These are phyloP conservation scores for Fusarium annulatum DNA, from an alignment of 2,329 filamentous ascomycete genomes.

Conservation along the genomic window DNA sequence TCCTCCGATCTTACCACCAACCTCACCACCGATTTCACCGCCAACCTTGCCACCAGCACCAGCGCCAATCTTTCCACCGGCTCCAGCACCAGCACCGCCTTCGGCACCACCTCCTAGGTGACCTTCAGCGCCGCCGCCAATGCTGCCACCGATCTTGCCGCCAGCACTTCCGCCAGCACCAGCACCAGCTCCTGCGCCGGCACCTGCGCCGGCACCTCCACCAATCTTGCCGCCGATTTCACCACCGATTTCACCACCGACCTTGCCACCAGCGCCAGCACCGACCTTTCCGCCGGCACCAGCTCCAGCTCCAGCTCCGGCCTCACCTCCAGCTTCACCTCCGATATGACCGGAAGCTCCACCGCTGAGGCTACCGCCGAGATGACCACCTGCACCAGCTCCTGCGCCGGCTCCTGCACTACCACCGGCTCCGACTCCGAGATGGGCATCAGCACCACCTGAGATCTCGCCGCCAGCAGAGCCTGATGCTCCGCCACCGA, in stretches of 20 bases:
- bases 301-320: not conserved
- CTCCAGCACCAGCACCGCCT: not conserved
- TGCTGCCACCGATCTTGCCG: not conserved
- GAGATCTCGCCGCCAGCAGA: constrained; percentile 1
- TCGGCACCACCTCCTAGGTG: constrained; percentile 9
- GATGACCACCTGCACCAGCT: not conserved
- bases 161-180: not conserved
- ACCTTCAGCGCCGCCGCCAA: not conserved
- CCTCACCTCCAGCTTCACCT: not conserved
- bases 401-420: not conserved
- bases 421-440: constrained; percentile 9
- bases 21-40: not conserved
- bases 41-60: not conserved
- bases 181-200: not conserved
- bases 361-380: not conserved
- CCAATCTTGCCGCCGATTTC: not conserved
- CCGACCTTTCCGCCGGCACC: not conserved
- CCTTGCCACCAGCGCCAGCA: not conserved
- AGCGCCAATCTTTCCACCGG: too few relatives aligned
- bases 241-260: not conserved
- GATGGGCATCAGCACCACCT: constrained; percentile 2
- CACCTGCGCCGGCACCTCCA: not conserved
- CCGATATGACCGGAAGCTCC: not conserved
- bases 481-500: constrained; percentile 14
- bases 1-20: not conserved